phyloP scores from a whole-genome alignment of 768 basidiomycete species.

The Boletus rubropictus region DNA sequence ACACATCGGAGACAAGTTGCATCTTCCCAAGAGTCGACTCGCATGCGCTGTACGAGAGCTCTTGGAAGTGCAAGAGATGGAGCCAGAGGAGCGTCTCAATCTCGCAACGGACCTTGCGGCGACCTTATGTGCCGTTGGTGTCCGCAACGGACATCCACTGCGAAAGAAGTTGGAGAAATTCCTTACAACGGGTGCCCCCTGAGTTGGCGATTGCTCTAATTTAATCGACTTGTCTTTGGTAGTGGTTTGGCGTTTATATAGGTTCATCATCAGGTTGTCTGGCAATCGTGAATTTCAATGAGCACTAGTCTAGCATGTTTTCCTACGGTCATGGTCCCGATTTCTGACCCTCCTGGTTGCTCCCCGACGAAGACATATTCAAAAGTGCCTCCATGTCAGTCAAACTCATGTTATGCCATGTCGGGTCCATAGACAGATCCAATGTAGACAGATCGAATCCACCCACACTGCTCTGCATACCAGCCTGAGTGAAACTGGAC shows the following conservation, averaged over 20 bases:
- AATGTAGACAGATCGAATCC: conserved; percentile 47
- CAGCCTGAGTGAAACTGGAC: conserved; percentile 35
- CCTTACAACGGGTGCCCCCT: conserved; percentile 20
- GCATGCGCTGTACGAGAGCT: conserved; percentile 63
- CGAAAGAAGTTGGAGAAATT: conserved; percentile 65
- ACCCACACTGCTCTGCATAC: conserved; percentile 17
- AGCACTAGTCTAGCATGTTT: conserved; percentile 1
- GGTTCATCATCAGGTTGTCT: conserved; percentile 2
- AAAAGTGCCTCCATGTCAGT: conserved; percentile 52
- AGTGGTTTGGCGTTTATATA: not conserved
- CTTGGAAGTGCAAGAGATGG: conserved; percentile 47
- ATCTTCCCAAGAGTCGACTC: conserved; percentile 56
- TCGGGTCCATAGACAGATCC: conserved; percentile 41
- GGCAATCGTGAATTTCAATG: not conserved
- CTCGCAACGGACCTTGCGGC: conserved; percentile 48
- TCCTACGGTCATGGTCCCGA: conserved; percentile 17
- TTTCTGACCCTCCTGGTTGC: conserved; percentile 23
- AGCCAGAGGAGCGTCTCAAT: conserved; percentile 40
- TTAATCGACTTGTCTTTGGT: not conserved
- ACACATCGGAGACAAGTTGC: conserved; percentile 32
- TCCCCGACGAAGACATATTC: conserved; percentile 34
- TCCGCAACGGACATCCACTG: conserved; percentile 60
- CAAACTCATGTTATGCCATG: conserved; percentile 42
- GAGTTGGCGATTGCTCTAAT: not conserved
- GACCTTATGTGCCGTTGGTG: conserved; percentile 47